Percentiles rank a stretch among this genome's conserved stretches.
Evolutionary conservation across 768 basidiomycete genomes (phyloP).

Genomic region (Fomitopsis pulvina): DNA sequence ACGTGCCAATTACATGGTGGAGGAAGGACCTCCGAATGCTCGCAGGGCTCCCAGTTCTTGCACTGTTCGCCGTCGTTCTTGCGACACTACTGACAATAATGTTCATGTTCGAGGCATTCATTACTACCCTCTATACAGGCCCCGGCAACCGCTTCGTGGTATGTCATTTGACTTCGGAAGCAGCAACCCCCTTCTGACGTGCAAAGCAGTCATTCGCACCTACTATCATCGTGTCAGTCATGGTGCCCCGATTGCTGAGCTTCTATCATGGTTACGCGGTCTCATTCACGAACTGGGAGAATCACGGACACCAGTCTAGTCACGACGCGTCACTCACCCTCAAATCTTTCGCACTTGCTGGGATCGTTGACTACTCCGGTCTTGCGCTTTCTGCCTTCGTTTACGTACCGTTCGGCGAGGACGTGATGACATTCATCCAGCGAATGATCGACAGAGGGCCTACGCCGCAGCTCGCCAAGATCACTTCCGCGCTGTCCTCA

Average conservation of each 20-base stretch:
- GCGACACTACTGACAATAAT: conserved; percentile 70
- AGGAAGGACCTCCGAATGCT: conserved; percentile 60
- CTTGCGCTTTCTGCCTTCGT: conserved; percentile 92
- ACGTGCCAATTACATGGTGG: conserved; percentile 58
- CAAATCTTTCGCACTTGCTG: conserved; percentile 86
- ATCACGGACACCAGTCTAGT: conserved; percentile 75
- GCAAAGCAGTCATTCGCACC: conserved; percentile 62
- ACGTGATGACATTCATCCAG: conserved; percentile 58
- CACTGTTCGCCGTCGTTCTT: conserved; percentile 65
- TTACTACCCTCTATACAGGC: conserved; percentile 83
- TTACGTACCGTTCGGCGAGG: conserved; percentile 90
- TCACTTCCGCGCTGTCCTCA: conserved; percentile 11
- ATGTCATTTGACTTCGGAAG: conserved; percentile 26
- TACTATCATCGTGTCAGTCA: conserved; percentile 71
- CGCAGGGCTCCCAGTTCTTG: conserved; percentile 65
- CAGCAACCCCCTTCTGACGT: not conserved
- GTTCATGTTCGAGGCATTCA: conserved; percentile 86
- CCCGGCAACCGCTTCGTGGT: conserved; percentile 77
- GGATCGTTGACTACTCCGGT: conserved; percentile 86
- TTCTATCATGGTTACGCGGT: conserved; percentile 65
- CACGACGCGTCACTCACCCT: conserved; percentile 76
- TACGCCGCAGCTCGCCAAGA: not conserved
- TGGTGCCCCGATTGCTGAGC: conserved; percentile 76
- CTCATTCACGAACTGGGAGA: conserved; percentile 83
- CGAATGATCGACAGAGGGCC: conserved; percentile 17